A percentile compares a stretch with the other conserved stretches of the same genome.
Conservation (phyloP, 108 stramenopile genomes). For the Nannochloropsis oceanica region DNA sequence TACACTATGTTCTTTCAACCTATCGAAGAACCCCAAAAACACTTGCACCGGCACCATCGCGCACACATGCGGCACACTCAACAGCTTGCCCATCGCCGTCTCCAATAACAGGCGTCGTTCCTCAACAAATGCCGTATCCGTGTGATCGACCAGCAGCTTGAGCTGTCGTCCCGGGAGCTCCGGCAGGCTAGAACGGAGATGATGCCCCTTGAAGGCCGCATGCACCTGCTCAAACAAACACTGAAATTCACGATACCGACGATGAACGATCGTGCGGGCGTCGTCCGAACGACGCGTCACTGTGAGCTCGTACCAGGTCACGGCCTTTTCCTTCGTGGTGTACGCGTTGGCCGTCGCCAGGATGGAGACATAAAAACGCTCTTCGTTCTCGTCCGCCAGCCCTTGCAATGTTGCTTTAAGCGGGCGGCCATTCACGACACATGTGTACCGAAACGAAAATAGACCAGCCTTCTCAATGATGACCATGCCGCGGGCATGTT, state of each 20-base stretch:
- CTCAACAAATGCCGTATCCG: background rate
- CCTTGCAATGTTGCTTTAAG: background rate
- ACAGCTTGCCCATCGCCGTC: background rate
- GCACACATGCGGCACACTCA: background rate
- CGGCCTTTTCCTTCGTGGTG: background rate
- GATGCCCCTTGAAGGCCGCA: background rate
- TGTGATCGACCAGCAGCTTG: background rate
- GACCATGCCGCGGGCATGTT: background rate
- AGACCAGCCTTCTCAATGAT: background rate
- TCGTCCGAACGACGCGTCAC: background rate
- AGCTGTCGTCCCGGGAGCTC: background rate
- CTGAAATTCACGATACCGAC: background rate
- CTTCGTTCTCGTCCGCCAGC: background rate
- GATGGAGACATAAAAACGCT: background rate
- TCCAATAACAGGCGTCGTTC: background rate
- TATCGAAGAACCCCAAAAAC: background rate
- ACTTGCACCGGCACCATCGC: background rate
- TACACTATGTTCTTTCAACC: background rate
- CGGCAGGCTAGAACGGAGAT: background rate
- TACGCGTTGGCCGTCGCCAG: background rate
- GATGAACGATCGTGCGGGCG: background rate
- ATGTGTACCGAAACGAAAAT: background rate
- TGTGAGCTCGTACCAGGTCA: background rate
- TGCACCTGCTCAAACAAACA: background rate
- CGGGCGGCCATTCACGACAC: background rate